Conservation (phyloP, 306 rosid species). For the Elaeagnus macrophylla region DNA sequence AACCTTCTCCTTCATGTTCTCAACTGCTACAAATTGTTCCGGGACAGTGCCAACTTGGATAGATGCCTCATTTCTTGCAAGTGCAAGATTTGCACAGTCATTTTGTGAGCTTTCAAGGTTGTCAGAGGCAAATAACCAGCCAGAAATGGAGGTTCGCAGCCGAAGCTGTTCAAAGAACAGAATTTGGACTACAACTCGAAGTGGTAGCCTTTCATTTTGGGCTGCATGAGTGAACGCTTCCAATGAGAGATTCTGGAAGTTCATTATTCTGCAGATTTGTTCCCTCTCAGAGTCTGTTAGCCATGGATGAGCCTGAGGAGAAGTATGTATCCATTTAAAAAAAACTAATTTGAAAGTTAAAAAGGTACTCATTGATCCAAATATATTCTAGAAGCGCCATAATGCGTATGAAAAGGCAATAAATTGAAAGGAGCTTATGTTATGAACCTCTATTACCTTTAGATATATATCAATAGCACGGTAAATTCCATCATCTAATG, state of each 20-base stretch:
- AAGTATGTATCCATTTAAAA: not conserved
- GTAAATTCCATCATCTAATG: slow-evolving; percentile 72
- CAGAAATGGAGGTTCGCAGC: slow-evolving; percentile 69
- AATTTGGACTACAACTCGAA: slow-evolving; percentile 72
- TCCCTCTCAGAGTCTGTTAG: slow-evolving; percentile 77
- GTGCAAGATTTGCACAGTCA: slow-evolving; percentile 38
- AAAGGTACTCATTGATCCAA: not conserved
- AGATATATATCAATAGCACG: slow-evolving; percentile 78
- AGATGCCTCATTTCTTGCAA: slow-evolving; percentile 25
- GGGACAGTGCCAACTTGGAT: slow-evolving; percentile 12
- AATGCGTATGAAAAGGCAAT: not conserved
- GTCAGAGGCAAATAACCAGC: slow-evolving; percentile 75
- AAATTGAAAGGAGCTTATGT: not conserved
- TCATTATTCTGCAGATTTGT: slow-evolving; percentile 73
- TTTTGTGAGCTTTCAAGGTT: slow-evolving; percentile 49
- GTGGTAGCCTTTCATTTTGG: slow-evolving; percentile 85
- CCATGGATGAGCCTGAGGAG: slow-evolving; percentile 64
- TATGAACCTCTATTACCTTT: slow-evolving; percentile 41
- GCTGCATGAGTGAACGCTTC: slow-evolving; percentile 96
- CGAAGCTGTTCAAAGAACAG: slow-evolving; percentile 82
- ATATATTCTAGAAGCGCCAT: not conserved
- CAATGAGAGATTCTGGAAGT: slow-evolving; percentile 85
- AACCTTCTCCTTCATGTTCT: slow-evolving; percentile 50
- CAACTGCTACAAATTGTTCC: slow-evolving; percentile 30
- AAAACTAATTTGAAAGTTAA: too few relatives aligned